Percentiles rank a stretch among this genome's conserved stretches.
phyloP scores from a whole-genome alignment of 345 rosid genomes.

The Citrus hindsii region DNA sequence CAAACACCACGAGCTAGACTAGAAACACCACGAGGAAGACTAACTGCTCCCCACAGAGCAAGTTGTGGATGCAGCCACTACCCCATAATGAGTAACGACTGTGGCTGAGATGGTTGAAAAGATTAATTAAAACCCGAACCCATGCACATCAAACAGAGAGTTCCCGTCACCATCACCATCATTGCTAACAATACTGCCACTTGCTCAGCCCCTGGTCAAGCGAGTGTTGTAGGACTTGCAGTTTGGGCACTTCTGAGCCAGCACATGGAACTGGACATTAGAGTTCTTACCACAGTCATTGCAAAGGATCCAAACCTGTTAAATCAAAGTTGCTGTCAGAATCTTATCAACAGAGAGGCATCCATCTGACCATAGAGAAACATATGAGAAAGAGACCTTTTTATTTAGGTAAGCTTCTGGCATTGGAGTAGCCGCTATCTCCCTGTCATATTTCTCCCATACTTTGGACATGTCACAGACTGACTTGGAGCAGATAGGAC shows the following conservation, averaged over 20 bases:
- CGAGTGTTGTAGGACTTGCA: conserved; percentile 93
- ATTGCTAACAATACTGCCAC: background rate
- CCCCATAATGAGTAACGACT: background rate
- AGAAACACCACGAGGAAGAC: background rate
- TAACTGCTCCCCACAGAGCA: background rate
- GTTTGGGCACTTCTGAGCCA: conserved; percentile 70
- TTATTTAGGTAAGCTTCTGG: conserved; percentile 64
- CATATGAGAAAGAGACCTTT: conserved; percentile 28
- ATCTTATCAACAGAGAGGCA: too few relatives aligned
- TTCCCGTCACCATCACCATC: background rate
- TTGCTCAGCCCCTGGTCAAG: conserved; percentile 42
- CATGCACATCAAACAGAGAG: background rate
- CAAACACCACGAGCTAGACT: background rate
- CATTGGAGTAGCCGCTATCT: conserved; percentile 84
- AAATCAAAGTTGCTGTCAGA: background rate
- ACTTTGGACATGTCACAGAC: conserved; percentile 91
- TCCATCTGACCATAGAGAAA: background rate
- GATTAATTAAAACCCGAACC: background rate
- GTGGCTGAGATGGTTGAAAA: background rate
- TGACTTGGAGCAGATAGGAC: conserved; percentile 88
- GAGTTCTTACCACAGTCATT: conserved; percentile 72
- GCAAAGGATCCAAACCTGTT: conserved; percentile 82
- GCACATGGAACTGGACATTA: conserved; percentile 61
- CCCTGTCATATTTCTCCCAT: conserved; percentile 83
- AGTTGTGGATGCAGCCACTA: background rate